phyloP scores from a whole-genome alignment of 1,284 basidiomycete species.

The Grifola frondosa region DNA sequence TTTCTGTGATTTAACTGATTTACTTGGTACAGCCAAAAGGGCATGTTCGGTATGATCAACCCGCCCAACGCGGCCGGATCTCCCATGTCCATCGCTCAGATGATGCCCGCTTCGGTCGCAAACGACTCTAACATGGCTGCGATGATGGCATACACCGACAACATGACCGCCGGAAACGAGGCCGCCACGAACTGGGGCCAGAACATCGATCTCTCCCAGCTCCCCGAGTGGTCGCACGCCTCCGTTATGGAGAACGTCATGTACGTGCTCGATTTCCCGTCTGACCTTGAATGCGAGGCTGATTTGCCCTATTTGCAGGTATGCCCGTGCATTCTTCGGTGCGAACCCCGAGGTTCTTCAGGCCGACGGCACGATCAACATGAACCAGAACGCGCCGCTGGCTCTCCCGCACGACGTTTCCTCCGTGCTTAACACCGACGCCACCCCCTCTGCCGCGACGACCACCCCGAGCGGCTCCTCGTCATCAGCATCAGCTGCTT shows the following conservation, averaged over 20 bases:
- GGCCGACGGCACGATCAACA: slow-evolving; percentile 52
- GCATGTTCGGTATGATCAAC: slow-evolving; percentile 83
- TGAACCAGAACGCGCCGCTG: slow-evolving; percentile 47
- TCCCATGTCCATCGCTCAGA: slow-evolving; percentile 44
- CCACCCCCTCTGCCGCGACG: slow-evolving; percentile 28
- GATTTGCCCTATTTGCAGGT: slow-evolving; percentile 21
- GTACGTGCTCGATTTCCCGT: slow-evolving; percentile 11
- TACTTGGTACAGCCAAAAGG: slow-evolving; percentile 45
- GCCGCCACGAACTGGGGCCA: slow-evolving; percentile 59
- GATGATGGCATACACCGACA: slow-evolving; percentile 51
- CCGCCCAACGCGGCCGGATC: slow-evolving; percentile 48
- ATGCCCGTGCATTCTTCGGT: slow-evolving; percentile 61
- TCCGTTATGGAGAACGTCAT: slow-evolving; percentile 38
- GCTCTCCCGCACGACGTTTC: slow-evolving; percentile 59
- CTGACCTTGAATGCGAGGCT: slow-evolving; percentile 15
- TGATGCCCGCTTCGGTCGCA: slow-evolving; percentile 49
- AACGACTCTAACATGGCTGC: slow-evolving; percentile 55
- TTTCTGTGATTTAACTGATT: neutral
- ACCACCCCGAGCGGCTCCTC: slow-evolving; percentile 29
- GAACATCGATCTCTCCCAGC: slow-evolving; percentile 52
- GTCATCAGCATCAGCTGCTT: slow-evolving; percentile 27
- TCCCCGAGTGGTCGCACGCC: slow-evolving; percentile 56
- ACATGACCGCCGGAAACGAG: slow-evolving; percentile 46
- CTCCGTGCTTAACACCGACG: slow-evolving; percentile 32
- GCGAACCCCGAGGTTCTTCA: slow-evolving; percentile 57